Base-by-base conservation (phyloP, 2,329 filamentous ascomycete genomes). In the Grosmannia huntii region DNA sequence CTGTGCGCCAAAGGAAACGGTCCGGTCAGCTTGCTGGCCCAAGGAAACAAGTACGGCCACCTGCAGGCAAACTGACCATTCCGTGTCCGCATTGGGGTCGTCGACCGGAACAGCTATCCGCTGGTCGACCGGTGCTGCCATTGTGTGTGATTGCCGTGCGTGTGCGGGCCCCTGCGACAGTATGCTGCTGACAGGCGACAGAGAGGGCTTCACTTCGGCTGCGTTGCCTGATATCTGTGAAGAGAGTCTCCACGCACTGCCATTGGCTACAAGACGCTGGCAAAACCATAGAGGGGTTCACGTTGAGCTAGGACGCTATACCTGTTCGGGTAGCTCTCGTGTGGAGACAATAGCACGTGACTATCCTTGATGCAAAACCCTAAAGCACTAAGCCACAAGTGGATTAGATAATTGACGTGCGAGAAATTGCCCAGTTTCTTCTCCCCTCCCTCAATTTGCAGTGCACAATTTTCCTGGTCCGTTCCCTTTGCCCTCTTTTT, bases 1-100 rank as follows among this genome's bases (percentile, higher is more conserved):
- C 91, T 96, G 64, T 60, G 54, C 27, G 27, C 12, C 62, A 12
- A 11, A n/a, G 2, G 41, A 28, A 28, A 4, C 28, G 5, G 16
- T 1, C 7, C 36, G 50, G 41, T 14, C 27, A 27, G 31, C 31
- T 33, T 33, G 31, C 31, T 9, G 31, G 31, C 31, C 31, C 9
- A 7, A 5, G 44, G 9, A 16, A 5, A n/a, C 23, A 28, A 7
- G 7, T n/a, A 16, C 21, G 10, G 33, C 33, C 33, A 36, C 10
- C 33, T 1, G 21, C 7, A n/a, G n/a, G n/a, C 21, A 27, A 11
- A 53, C 62, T 59, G 75, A 91, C 94, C 94, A 99, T 85, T 99
- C 94, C 62, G 94, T 99, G 70, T 99, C 94, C 62, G 90, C 94
- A 68, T 97, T 95, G 36, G 92, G 92, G 69, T 97, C 86, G 69